Evolutionary conservation across 75 land plant species (phyloP).

Genomic region (Cupressus sempervirens): DNA sequence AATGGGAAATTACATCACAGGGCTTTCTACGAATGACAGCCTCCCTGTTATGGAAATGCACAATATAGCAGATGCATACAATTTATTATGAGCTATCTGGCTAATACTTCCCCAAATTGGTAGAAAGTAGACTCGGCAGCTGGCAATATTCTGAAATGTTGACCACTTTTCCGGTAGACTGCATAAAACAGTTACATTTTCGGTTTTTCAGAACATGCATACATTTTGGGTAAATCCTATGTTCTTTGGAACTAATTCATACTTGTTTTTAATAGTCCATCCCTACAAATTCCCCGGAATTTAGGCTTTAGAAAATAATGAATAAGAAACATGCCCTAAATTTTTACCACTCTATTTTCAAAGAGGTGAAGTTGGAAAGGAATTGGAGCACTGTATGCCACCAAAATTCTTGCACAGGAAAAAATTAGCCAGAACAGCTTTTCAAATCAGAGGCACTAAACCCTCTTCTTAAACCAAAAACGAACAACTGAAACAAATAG

Average conservation of each 20-base stretch:
- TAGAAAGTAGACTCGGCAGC: neutral
- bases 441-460: neutral
- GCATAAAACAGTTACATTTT: too few species aligned
- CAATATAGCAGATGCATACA: neutral
- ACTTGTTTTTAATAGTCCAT: neutral
- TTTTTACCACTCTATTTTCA: too few species aligned
- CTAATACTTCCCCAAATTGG: too few species aligned
- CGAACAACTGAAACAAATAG: neutral
- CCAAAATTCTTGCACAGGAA: neutral
- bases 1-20: neutral
- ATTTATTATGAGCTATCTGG: too few species aligned
- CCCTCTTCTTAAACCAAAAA: neutral
- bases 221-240: neutral
- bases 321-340: neutral
- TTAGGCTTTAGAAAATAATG: neutral
- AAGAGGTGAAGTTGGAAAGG: neutral
- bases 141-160: neutral
- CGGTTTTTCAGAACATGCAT: neutral
- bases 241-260: neutral
- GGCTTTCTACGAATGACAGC: neutral
- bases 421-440: neutral
- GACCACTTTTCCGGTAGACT: neutral
- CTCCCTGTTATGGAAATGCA: neutral
- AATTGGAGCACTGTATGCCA: neutral
- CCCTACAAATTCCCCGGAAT: neutral